Percentiles rank a stretch among this genome's conserved stretches.
Conservation (phyloP, 257 asterid genomes). For the Gynochthodes officinalis region DNA sequence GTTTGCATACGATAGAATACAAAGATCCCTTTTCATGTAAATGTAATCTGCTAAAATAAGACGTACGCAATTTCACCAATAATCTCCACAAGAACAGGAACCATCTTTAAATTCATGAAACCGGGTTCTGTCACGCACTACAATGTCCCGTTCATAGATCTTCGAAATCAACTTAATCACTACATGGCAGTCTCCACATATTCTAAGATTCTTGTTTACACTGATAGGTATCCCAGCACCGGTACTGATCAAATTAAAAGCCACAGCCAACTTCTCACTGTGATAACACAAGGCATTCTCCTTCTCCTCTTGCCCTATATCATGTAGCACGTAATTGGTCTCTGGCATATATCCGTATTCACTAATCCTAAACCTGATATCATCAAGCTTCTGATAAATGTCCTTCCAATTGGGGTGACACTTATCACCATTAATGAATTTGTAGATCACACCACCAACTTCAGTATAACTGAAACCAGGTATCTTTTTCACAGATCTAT, state of each 20-base stretch:
- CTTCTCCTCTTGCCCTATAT: conserved; percentile 85
- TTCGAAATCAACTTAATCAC: conserved; percentile 77
- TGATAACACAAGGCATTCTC: conserved; percentile 77
- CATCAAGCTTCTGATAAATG: conserved; percentile 67
- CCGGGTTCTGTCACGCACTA: conserved; percentile 85
- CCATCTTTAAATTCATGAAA: conserved; percentile 80
- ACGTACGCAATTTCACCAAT: conserved; percentile 48
- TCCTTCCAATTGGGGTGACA: conserved; percentile 54
- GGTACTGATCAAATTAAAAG: conserved; percentile 68
- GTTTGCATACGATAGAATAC: no score
- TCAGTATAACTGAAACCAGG: conserved; percentile 86
- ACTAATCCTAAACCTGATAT: conserved; percentile 47
- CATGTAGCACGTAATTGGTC: conserved; percentile 80
- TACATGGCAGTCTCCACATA: conserved; percentile 91
- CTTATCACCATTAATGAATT: conserved; percentile 67
- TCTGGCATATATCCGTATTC: conserved; percentile 72
- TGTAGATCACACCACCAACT: conserved; percentile 48
- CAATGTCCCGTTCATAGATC: conserved; percentile 57
- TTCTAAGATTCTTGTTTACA: conserved; percentile 86
- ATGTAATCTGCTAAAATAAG: no score
- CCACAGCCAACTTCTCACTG: conserved; percentile 92
- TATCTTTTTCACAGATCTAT: conserved; percentile 61
- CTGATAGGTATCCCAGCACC: conserved; percentile 44
- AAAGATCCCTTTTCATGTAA: neutral
- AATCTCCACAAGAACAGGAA: conserved; percentile 74